phyloP scores from a whole-genome alignment of 2,329 filamentous ascomycete species.

The Alternaria burnsii region DNA sequence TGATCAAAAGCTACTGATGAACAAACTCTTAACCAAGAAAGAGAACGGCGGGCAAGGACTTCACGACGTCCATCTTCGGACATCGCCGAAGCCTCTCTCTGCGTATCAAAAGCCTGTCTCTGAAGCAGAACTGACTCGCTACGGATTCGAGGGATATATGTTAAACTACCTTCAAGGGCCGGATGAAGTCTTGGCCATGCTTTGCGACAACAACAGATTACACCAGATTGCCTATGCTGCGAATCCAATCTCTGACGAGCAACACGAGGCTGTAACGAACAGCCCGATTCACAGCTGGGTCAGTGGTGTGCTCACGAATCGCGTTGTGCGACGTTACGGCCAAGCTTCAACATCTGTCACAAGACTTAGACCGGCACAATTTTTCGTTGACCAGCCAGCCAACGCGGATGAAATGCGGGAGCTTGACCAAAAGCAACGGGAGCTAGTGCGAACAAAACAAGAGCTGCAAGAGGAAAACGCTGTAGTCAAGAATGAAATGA shows the following conservation, averaged over 20 bases:
- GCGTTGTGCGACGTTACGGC: conserved; percentile 78
- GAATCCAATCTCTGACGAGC: conserved; percentile 69
- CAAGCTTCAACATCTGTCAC: conserved; percentile 74
- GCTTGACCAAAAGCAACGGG: conserved; percentile 63
- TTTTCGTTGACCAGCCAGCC: conserved; percentile 81
- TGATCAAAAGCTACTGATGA: conserved; percentile 78
- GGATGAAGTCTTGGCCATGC: conserved; percentile 82
- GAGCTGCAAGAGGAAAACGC: conserved; percentile 45
- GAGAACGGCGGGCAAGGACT: conserved; percentile 63
- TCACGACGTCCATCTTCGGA: conserved; percentile 75
- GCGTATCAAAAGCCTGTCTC: conserved; percentile 65
- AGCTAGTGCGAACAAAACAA: conserved; percentile 50
- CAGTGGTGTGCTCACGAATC: conserved; percentile 64
- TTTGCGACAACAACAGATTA: conserved; percentile 77
- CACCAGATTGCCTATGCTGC: conserved; percentile 73
- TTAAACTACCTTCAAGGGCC: conserved; percentile 83
- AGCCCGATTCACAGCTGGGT: conserved; percentile 73
- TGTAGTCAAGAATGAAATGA: conserved; percentile 41
- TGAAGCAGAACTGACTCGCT: conserved; percentile 62
- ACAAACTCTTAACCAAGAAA: conserved; percentile 64
- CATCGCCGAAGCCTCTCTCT: conserved; percentile 63
- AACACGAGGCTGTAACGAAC: conserved; percentile 71
- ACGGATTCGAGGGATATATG: conserved; percentile 81
- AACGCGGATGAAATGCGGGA: conserved; percentile 71
- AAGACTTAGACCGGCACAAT: conserved; percentile 66